These are phyloP conservation scores for Goffeauzyma gilvescens DNA, from an alignment of 768 basidiomycete genomes.

Conservation along the genomic window DNA sequence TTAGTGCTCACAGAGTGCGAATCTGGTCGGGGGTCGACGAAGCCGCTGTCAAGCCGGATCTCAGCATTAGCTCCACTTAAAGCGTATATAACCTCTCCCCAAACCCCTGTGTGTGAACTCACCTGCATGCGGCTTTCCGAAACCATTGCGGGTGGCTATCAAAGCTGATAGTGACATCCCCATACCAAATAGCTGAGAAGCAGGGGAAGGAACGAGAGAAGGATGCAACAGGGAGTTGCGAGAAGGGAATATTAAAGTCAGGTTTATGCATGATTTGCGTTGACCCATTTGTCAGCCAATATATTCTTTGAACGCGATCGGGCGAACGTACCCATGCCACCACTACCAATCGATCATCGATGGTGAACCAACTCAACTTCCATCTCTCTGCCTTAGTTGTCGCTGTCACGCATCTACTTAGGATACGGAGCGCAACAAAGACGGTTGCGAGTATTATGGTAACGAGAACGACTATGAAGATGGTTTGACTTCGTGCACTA, in stretches of 20 bases:
- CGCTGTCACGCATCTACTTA: too few species aligned
- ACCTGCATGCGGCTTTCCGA: slow-evolving; percentile 18
- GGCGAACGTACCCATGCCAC: slow-evolving; percentile 22
- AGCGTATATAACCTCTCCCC: too few species aligned
- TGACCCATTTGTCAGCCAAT: neutral
- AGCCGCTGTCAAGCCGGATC: neutral
- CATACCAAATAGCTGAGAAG: slow-evolving; percentile 9
- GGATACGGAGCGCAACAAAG: slow-evolving; percentile 17
- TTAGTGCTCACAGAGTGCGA: neutral
- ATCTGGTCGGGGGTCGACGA: neutral
- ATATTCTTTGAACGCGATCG: neutral
- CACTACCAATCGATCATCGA: slow-evolving; percentile 21
- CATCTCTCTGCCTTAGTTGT: slow-evolving; percentile 24
- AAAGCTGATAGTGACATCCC: slow-evolving; percentile 14
- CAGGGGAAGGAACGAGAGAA: neutral
- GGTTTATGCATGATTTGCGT: too few species aligned
- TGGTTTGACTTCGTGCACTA: slow-evolving; percentile 8
- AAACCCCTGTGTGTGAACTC: too few species aligned
- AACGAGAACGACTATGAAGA: slow-evolving; percentile 24
- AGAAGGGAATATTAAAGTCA: too few species aligned
- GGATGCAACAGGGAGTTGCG: slow-evolving; percentile 8
- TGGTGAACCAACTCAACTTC: slow-evolving; percentile 13
- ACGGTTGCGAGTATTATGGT: slow-evolving; percentile 19
- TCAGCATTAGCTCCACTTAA: neutral
- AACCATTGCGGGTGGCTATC: slow-evolving; percentile 14